These are phyloP conservation scores for Myotisia sp. DNA, from an alignment of 2,329 filamentous ascomycete genomes.

Conservation along the genomic window DNA sequence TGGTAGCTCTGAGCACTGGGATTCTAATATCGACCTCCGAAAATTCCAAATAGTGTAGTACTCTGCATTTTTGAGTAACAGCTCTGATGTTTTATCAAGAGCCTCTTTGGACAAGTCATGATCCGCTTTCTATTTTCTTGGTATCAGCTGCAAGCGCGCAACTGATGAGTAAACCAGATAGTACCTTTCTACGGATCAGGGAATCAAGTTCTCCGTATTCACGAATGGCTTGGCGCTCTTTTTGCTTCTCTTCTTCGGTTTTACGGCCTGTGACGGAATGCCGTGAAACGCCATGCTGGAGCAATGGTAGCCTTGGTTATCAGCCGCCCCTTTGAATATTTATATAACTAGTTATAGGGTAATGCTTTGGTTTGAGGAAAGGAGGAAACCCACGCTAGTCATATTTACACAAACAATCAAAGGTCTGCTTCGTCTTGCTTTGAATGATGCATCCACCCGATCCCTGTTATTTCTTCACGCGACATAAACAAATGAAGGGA, in stretches of 20 bases:
- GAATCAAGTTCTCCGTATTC: constrained; percentile 60
- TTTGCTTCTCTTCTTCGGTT: constrained; percentile 55
- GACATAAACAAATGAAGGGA: not conserved
- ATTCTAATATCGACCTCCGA: constrained; percentile 54
- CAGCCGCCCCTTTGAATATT: too few species aligned
- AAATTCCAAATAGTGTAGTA: constrained; percentile 38
- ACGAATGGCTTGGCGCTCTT: constrained; percentile 60
- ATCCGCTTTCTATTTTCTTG: constrained; percentile 22
- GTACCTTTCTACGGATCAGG: constrained; percentile 51
- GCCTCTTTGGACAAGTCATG: constrained; percentile 30
- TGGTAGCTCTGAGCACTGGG: constrained; percentile 35
- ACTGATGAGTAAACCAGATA: constrained; percentile 52
- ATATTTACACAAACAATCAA: too few species aligned
- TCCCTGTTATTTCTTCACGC: too few species aligned
- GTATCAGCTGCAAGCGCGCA: constrained; percentile 39
- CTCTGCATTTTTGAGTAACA: constrained; percentile 34
- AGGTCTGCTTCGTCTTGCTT: too few species aligned
- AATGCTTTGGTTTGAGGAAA: too few species aligned
- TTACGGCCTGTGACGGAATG: constrained; percentile 42
- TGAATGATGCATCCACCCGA: too few species aligned
- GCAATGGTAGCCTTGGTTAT: constrained; percentile 2
- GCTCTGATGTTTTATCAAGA: constrained; percentile 30
- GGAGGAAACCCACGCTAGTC: constrained; percentile 19
- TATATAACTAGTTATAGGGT: too few species aligned
- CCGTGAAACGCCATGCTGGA: constrained; percentile 72